Base-by-base conservation (phyloP, 2,329 filamentous ascomycete genomes). In the Lachnellula hyalina region DNA sequence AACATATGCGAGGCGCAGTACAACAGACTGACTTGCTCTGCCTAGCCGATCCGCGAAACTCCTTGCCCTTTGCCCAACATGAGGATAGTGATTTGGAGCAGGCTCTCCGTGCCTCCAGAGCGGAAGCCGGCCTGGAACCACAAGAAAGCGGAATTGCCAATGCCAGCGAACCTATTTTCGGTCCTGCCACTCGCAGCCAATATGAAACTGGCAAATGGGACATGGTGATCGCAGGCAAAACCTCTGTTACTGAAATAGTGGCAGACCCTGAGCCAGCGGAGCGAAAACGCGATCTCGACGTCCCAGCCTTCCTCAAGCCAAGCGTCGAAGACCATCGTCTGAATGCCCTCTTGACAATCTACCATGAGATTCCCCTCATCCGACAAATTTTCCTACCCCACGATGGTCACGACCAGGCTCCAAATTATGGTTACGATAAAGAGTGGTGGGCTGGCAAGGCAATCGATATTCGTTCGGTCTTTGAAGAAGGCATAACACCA, bases 371-470 rank as follows among this genome's bases (percentile, higher is more conserved):
- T 23, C 83, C 83, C 1, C 68, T 82, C 0, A 75, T 75, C 0
- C 76, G 82, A 51, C 84, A 85, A 59, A 70, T 77, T 2, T 70
- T 86, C 12, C 72, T 86, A 2, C 66, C 70, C 23, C 71, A 68
- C 9, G 76, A 76, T 1, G 52, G 21, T n/a, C 25, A 65, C 3
- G 67, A 74, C 5, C 70, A 74, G 2, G 23, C 44, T 17, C 62
- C 70, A 1, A 75, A 71, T 35, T 86, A 85, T 58, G 82, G 82
- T 1, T 74, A 78, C 60, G 75, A 81, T 59, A 71, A 71, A 12
- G 76, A 81, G 56, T 86, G 83, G 83, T 86, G 83, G 83, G 78
- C 75, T 58, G 83, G 83, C 3, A 72, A 77, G 47, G 66, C 73
- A 8, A 84, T 85, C 38, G 59, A 62, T 6, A 28, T 54, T 9